These are phyloP conservation scores for Candida wancherniae DNA, from an alignment of 805 yeast species.

Conservation along the genomic window DNA sequence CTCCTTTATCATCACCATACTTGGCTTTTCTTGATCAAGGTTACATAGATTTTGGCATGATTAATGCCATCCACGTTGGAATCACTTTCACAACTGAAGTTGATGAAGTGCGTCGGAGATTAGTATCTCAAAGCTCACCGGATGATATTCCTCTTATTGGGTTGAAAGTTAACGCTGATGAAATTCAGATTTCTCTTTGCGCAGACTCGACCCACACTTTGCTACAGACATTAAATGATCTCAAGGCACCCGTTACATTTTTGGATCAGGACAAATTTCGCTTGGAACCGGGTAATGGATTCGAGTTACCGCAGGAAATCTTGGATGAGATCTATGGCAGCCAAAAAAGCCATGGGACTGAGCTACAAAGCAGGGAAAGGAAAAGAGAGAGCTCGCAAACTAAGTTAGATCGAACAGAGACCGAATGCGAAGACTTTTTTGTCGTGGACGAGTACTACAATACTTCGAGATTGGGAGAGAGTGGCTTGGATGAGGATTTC, in stretches of 20 bases:
- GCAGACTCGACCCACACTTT: conserved; percentile 82
- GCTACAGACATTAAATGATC: conserved; percentile 60
- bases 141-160: conserved; percentile 31
- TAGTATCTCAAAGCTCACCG: neutral
- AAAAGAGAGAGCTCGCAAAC: no score
- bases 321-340: conserved; percentile 28
- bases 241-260: conserved; percentile 63
- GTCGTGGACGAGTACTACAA: conserved; percentile 11
- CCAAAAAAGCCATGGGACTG: no score
- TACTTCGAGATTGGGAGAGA: conserved; percentile 1
- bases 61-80: conserved; percentile 37
- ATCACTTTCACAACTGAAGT: conserved; percentile 23
- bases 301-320: conserved; percentile 27
- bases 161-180: conserved; percentile 46
- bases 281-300: conserved; percentile 24
- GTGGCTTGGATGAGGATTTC: neutral
- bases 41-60: conserved; percentile 47
- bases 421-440: conserved; percentile 3
- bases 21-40: conserved; percentile 40
- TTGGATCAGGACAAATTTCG: conserved; percentile 57
- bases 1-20: neutral
- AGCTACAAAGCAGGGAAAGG: no score
- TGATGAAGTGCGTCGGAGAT: conserved; percentile 7
- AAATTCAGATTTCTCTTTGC: conserved; percentile 53
- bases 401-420: no score